Evolutionary conservation across 192 early-diverging fungal species (phyloP).

Genomic region (Coemansia biformis): DNA sequence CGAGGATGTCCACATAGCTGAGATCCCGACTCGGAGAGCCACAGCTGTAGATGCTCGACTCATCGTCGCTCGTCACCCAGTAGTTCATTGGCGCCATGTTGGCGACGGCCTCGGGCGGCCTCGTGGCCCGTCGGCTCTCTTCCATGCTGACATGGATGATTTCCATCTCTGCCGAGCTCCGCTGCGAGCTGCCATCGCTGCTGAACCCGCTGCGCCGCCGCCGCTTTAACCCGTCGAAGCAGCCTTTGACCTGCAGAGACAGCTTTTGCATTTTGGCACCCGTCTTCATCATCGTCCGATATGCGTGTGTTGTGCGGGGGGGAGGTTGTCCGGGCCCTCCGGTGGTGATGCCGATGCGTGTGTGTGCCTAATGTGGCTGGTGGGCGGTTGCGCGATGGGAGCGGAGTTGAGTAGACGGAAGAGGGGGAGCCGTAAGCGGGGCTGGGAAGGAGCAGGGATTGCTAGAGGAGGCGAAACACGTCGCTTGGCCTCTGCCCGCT

Average conservation of each 20-base stretch:
- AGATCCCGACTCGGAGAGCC: neutral
- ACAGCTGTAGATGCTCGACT: slow-evolving; percentile 4
- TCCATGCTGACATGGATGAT: slow-evolving; percentile 31
- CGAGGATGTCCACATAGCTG: slow-evolving; percentile 9
- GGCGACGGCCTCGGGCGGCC: neutral
- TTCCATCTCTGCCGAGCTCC: slow-evolving; percentile 6
- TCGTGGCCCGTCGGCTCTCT: slow-evolving; percentile 6
- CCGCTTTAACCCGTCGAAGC: slow-evolving; percentile 20
- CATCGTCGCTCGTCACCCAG: slow-evolving; percentile 26
- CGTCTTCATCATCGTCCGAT: neutral
- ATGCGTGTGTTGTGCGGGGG: neutral
- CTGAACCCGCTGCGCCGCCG: slow-evolving; percentile 21
- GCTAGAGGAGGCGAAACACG: too few species aligned
- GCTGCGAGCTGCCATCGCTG: neutral
- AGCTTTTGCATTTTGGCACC: slow-evolving; percentile 34
- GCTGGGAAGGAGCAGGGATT: too few species aligned
- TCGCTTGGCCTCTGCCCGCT: too few species aligned
- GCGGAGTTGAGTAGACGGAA: neutral
- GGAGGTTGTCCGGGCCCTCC: too few species aligned
- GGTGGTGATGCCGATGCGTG: too few species aligned
- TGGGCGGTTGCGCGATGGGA: too few species aligned
- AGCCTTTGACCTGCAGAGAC: slow-evolving; percentile 30
- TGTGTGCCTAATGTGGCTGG: too few species aligned
- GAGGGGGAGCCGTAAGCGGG: too few species aligned
- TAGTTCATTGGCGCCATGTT: slow-evolving; percentile 30